Evolutionary conservation across 73 alveolate species (phyloP), one percentile per base, ranked within the genome.

Genomic region (Symbiodinium pilosum): DNA sequence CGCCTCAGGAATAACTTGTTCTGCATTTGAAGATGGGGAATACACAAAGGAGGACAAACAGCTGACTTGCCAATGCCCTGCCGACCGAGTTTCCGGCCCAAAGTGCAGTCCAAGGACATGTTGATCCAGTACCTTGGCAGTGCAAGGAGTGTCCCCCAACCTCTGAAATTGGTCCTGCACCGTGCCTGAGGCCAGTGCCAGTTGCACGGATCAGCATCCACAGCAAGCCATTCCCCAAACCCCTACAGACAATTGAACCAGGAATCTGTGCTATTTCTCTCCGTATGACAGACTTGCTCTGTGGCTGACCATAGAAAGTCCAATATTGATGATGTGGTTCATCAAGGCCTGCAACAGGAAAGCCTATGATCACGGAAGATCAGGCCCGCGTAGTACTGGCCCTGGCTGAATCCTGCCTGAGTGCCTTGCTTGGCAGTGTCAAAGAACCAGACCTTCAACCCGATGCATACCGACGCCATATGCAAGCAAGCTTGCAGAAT

Each of bases 101-200:
- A 91, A 26, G 97, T 91, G 89, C 97, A 91, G 54, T 91, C 97
- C 97, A 91, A 43, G 54, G 97, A 91, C 97, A 91, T 91, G 97
- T 91, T 91, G 75, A 91, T 91, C 97, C 97, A 91, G 41, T 91
- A 91, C 97, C 97, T 91, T n/a, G n/a, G n/a, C n/a, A n/a, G n/a
- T n/a, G n/a, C n/a, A n/a, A n/a, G n/a, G n/a, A n/a, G n/a, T n/a
- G n/a, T n/a, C n/a, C n/a, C n/a, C n/a, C n/a, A n/a, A n/a, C n/a
- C n/a, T n/a, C n/a, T n/a, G n/a, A n/a, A n/a, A n/a, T n/a, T n/a
- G n/a, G n/a, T n/a, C n/a, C 71, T 52, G 0, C 87, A 77, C n/a
- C 54, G 40, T 77, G 54, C n/a, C 34, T 54, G n/a, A 28, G 94
- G 59, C 20, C 56, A 86, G 47, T 38, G 43, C 97, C 97, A 91